Base-by-base conservation (phyloP, 495 filamentous ascomycete species). In the Aspergillus cristatus region DNA sequence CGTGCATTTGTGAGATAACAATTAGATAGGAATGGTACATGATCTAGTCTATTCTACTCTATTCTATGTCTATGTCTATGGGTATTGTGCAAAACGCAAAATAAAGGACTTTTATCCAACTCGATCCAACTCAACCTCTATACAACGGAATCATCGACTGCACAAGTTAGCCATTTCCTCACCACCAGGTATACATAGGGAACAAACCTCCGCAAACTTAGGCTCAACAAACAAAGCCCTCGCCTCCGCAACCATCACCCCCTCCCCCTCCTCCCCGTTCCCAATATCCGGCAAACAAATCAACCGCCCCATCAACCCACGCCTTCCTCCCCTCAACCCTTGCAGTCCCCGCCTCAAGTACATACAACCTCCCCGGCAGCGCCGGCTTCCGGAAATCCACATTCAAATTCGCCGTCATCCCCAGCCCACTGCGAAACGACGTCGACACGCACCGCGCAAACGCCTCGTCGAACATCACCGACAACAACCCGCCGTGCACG, bases 151-250 rank as follows among this genome's bases (percentile, higher is more conserved):
- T 57, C 58, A 67, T 67, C 2, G 58, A 60, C 63, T 67, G 18
- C 2, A 37, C 14, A 39, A 14, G 38, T 51, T 42, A 56, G 54
- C 37, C 36, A 35, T 10, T 16, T 8, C 10, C 7, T 16, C 5
- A 18, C n/a, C n/a, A n/a, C 14, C 18, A 40, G 7, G 28, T 26
- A 32, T 3, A 32, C 6, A 16, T 11, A 25, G 14, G 36, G 50
- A 46, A 76, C 72, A 57, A 55, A 80, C 77, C 63, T 79, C 72
- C 13, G 84, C 86, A 55, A 84, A 74, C 58, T 75, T 87, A 2
- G 90, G 90, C 57, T 93, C 86, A 37, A 97, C 70, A 60, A 93
- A 96, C 46, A 97, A 68, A 8, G 83, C 90, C 52, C 76, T 81
- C 18, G 79, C 85, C 58, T 87, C 82, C 18, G 75, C 80, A 36